phyloP scores from a whole-genome alignment of 2,329 filamentous ascomycete species.

The Verticillium longisporum region DNA sequence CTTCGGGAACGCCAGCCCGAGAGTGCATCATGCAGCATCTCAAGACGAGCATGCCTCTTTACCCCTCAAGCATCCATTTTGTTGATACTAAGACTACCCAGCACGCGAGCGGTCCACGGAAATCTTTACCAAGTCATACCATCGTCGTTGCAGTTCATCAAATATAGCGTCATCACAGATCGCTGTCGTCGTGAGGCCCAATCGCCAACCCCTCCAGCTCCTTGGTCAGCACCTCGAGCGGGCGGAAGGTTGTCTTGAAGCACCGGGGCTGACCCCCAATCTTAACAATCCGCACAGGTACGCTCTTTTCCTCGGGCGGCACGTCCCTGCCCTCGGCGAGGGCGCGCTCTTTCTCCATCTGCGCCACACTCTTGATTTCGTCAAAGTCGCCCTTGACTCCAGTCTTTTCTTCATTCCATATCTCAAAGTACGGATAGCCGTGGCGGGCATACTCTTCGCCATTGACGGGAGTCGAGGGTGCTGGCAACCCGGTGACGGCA shows the following conservation, averaged over 20 bases:
- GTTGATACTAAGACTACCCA: too few species aligned
- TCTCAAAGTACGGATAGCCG: conserved; percentile 28
- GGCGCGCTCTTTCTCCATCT: conserved; percentile 10
- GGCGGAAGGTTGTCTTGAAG: conserved; percentile 10
- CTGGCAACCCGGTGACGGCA: conserved; percentile 23
- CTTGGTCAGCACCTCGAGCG: conserved; percentile 6
- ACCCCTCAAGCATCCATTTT: too few species aligned
- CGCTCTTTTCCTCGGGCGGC: conserved; percentile 6
- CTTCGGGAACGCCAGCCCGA: too few species aligned
- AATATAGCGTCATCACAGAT: not conserved
- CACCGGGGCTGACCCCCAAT: not conserved
- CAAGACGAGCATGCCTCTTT: not conserved
- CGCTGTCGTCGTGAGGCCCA: not conserved
- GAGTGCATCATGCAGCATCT: too few species aligned
- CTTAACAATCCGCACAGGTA: conserved; percentile 4
- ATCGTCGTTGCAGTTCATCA: not conserved
- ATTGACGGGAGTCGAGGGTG: conserved; percentile 25
- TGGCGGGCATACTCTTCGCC: conserved; percentile 22
- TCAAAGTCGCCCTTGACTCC: conserved; percentile 11
- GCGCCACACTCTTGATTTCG: conserved; percentile 13
- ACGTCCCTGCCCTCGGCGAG: conserved; percentile 2
- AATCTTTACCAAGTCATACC: not conserved
- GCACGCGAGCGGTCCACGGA: too few species aligned
- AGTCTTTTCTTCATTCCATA: conserved; percentile 11
- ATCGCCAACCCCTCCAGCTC: conserved; percentile 3